Evolutionary conservation across 1,139 yeast genomes (phyloP).

Genomic region (Geotrichum candidum): DNA sequence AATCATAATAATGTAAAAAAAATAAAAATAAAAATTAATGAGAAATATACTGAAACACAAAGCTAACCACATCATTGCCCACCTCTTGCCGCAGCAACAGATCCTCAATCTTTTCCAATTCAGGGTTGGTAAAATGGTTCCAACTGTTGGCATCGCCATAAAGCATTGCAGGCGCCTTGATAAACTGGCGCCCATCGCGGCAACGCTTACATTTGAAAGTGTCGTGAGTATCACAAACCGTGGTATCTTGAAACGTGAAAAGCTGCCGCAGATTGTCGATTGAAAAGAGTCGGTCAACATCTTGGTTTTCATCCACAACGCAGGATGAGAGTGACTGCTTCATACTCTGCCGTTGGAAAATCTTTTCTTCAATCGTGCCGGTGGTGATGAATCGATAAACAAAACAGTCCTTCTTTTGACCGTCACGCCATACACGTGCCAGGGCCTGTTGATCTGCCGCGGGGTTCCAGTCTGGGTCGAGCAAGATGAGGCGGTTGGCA

Average conservation of each 20-base stretch:
- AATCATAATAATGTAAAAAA: neutral
- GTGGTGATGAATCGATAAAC: slow-evolving; percentile 90
- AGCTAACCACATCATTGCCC: slow-evolving; percentile 63
- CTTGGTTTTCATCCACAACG: slow-evolving; percentile 94
- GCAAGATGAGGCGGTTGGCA: slow-evolving; percentile 78
- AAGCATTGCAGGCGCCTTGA: slow-evolving; percentile 77
- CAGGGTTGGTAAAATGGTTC: slow-evolving; percentile 76
- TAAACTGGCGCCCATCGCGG: slow-evolving; percentile 55
- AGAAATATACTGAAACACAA: slow-evolving; percentile 89
- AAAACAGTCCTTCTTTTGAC: slow-evolving; percentile 94
- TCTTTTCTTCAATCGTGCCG: slow-evolving; percentile 94
- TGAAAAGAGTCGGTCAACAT: slow-evolving; percentile 86
- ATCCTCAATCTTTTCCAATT: slow-evolving; percentile 65
- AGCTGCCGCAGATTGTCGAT: slow-evolving; percentile 72
- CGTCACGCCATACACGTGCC: slow-evolving; percentile 98
- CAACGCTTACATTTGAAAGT: slow-evolving; percentile 88
- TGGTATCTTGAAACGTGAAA: slow-evolving; percentile 62
- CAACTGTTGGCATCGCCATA: slow-evolving; percentile 98
- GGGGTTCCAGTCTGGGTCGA: slow-evolving; percentile 99
- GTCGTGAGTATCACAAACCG: slow-evolving; percentile 87
- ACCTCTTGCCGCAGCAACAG: slow-evolving; percentile 68
- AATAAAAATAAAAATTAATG: slow-evolving; percentile 39
- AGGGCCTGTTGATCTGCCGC: slow-evolving; percentile 98
- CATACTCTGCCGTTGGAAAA: slow-evolving; percentile 95
- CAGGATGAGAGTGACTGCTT: slow-evolving; percentile 88